Base-by-base conservation (phyloP, 306 rosid species). In the Oemleria cerasiformis region DNA sequence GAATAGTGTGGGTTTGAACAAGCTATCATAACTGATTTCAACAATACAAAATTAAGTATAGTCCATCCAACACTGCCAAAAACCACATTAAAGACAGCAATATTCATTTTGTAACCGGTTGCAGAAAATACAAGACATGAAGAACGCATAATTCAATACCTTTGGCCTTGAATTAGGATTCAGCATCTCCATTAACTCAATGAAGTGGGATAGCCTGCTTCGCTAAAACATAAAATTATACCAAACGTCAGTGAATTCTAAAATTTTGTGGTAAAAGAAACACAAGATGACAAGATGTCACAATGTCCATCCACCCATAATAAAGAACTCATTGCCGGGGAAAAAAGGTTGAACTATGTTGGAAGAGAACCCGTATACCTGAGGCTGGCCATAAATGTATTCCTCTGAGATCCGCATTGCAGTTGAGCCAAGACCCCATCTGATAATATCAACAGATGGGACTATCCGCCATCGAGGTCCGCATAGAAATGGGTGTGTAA, bases 381-480 rank as follows among this genome's bases (percentile, higher is more conserved):
- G 97, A 80, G 95, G 87, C 74, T n/a, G 86, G 69, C 92, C 84
- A 75, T 94, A 94, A 53, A 94, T 94, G 78, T 94, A 94, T 74
- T 94, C 97, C 84, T 91, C 98, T 7, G 90, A 84, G 74, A 94
- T 94, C 68, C 96, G 88, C 65, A 86, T 82, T 43, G 88, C 92
- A 67, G 98, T 94, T 70, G 95, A 91, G 55, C 98, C 98, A 34
- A 94, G 92, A 78, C 98, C 94, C 98, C 98, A 94, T 86, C 98
- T 85, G 72, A 94, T 86, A 50, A 91, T 78, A 68, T 89, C 96
- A 88, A 88, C 78, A 51, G 98, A 94, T 58, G 92, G 95, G 61
- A 90, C 86, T 61, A 94, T 85, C 78, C 97, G 91, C 98, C 98
- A 94, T 85, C 91, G 86, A 72, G 98, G 98, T 19, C 97, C 98